Conservation (phyloP, 2,329 filamentous ascomycete species). For the Cryphonectria japonica region DNA sequence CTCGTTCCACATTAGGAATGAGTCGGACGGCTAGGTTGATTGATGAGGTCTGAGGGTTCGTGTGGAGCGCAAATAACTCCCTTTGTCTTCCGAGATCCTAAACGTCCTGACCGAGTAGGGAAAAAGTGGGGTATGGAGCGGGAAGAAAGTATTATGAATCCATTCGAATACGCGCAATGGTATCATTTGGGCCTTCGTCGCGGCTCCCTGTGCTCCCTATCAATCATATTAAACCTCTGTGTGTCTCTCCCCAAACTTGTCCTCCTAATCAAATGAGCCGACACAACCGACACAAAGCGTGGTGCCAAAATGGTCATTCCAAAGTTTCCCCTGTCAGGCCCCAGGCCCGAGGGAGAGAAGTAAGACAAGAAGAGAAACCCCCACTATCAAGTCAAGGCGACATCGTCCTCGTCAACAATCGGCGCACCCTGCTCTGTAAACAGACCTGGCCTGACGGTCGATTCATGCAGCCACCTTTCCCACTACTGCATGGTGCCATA, state of each 20-base stretch:
- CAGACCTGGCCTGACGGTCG: background rate
- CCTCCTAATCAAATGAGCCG: background rate
- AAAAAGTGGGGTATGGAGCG: no score
- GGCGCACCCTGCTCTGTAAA: background rate
- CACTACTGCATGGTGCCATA: constrained; percentile 25
- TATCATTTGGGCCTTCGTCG: background rate
- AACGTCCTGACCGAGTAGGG: no score
- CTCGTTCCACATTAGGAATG: background rate
- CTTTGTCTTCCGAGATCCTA: no score
- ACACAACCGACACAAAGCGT: background rate
- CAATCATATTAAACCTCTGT: background rate
- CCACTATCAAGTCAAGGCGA: background rate
- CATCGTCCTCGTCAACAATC: background rate
- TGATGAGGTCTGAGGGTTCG: background rate
- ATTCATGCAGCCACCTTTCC: background rate
- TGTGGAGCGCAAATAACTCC: background rate
- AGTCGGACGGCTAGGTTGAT: background rate
- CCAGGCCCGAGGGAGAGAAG: background rate
- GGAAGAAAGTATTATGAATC: background rate
- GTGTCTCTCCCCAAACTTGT: background rate
- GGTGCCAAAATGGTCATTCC: background rate
- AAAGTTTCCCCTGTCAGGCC: background rate
- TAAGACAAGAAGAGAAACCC: background rate
- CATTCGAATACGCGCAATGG: constrained; percentile 8
- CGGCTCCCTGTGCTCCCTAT: background rate